phyloP scores from a whole-genome alignment of 2,329 filamentous ascomycete species.

The Monilinia aucupariae region DNA sequence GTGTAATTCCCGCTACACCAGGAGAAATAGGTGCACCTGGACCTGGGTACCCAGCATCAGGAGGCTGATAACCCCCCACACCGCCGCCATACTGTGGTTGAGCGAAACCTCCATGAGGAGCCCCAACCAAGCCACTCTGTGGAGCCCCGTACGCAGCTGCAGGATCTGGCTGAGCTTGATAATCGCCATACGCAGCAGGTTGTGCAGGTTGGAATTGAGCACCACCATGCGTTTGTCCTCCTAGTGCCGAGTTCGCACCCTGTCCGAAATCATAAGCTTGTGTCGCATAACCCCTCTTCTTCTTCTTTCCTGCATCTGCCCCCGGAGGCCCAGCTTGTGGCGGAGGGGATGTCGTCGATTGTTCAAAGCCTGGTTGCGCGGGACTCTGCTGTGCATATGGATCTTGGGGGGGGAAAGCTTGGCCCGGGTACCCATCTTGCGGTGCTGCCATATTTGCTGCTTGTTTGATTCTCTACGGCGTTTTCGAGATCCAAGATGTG shows the following conservation, averaged over 20 bases:
- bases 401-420: slow-evolving; percentile 39
- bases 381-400: slow-evolving; percentile 42
- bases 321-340: slow-evolving; percentile 34
- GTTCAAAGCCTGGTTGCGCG: slow-evolving; percentile 34
- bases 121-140: slow-evolving; percentile 33
- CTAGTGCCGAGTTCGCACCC: slow-evolving; percentile 71
- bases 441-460: slow-evolving; percentile 43
- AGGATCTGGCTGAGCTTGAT: slow-evolving; percentile 29
- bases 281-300: slow-evolving; percentile 91
- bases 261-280: slow-evolving; percentile 89
- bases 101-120: slow-evolving; percentile 34
- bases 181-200: slow-evolving; percentile 37
- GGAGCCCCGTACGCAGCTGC: slow-evolving; percentile 31
- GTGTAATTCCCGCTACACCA: slow-evolving; percentile 66
- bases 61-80: slow-evolving; percentile 53
- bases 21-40: slow-evolving; percentile 39
- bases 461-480: slow-evolving; percentile 1
- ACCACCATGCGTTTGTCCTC: slow-evolving; percentile 60
- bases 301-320: slow-evolving; percentile 59
- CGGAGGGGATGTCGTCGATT: slow-evolving; percentile 25
- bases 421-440: slow-evolving; percentile 46
- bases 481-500: slow-evolving; percentile 1
- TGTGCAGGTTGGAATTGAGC: slow-evolving; percentile 39
- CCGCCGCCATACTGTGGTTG: slow-evolving; percentile 38
- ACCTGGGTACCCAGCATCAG: slow-evolving; percentile 60